Evolutionary conservation across 1,284 basidiomycete species (phyloP), one percentile per base, ranked within the genome.

Genomic region (Fomes fomentarius): DNA sequence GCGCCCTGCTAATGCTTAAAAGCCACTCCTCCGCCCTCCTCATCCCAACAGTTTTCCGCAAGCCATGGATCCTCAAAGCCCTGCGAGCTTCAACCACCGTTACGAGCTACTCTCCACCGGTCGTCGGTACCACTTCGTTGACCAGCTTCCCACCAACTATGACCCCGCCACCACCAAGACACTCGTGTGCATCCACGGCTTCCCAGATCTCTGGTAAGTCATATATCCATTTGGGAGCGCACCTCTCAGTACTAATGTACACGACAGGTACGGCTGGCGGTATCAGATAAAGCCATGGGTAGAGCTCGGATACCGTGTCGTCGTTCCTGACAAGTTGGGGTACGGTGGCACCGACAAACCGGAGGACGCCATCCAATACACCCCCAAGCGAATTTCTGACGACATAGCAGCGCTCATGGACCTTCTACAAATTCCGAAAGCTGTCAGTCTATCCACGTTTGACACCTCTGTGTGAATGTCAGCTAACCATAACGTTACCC

Each of bases 311-410:
- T 85, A 77, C 63, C 79, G 88, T n/a, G 84, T 90, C 17, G 69
- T 90, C 21, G 87, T 76, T 1, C 87, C 85, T 8, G 85, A 89
- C 67, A 87, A 86, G 83, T 71, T 89, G 26, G 87, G 88, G 4
- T 90, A 89, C 54, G 87, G 87, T 14, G 79, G 72, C 22, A 84
- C 83, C 9, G 83, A 85, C 61, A 88, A 86, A 65, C 88, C 88
- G 0, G 56, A 64, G 24, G 78, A 81, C 24, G 61, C 77, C 5
- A 66, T 71, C 15, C 77, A 82, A 48, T 91, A 90, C 66, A 77
- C 84, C 6, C 79, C 78, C 1, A 84, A 82, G 66, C 78, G 72
- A 41, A 72, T 89, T 5, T 80, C 77, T 53, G 74, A 75, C 39
- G 88, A 91, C 64, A 75, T 90, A 26, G 79, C 76, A 24, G 85